Evolutionary conservation across 106 monocot species (phyloP), one percentile per base, ranked within the genome.

Genomic region (Vanilla planifolia): DNA sequence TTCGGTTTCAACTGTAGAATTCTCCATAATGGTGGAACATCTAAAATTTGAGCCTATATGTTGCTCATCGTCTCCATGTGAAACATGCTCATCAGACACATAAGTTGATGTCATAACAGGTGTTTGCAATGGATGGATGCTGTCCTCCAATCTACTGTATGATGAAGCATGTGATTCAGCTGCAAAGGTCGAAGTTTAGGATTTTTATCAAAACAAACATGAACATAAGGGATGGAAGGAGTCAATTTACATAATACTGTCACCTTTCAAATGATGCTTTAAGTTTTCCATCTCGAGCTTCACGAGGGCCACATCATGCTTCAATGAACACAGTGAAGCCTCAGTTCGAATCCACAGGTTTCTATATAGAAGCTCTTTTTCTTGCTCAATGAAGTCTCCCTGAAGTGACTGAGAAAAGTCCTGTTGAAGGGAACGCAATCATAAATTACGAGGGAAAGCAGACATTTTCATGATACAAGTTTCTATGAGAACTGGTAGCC

Each of bases 331-430:
- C 4, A 57, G 57, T 19, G 57, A 13, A 20, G 57, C 57, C 57
- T 57, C 57, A 36, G 57, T 57, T 22, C 35, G 57, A n/a, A 57
- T 28, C 57, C 57, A 57, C 34, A 57, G 35, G 21, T 57, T 57
- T 57, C 35, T 57, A 57, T 57, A 57, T 7, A 57, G 35, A 36
- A 57, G 57, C 11, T 34, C 35, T 4, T 33, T 35, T 7, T 57
- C 57, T 20, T 57, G 35, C 35, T 35, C 35, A 2, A 21, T 20
- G 35, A 57, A 57, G 21, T 17, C 57, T 0, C 35, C 20, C n/a
- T 57, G 19, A 13, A 57, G 10, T 34, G 10, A 4, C 57, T 57
- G 33, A 20, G 57, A 5, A 21, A 36, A 57, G 55, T 33, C 16
- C 57, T 19, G 9, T 9, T 33, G 35, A 2, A 57, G 20, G 53